Evolutionary conservation across 805 yeast genomes (phyloP).

Genomic region (Kurtzmaniella cleridarum): DNA sequence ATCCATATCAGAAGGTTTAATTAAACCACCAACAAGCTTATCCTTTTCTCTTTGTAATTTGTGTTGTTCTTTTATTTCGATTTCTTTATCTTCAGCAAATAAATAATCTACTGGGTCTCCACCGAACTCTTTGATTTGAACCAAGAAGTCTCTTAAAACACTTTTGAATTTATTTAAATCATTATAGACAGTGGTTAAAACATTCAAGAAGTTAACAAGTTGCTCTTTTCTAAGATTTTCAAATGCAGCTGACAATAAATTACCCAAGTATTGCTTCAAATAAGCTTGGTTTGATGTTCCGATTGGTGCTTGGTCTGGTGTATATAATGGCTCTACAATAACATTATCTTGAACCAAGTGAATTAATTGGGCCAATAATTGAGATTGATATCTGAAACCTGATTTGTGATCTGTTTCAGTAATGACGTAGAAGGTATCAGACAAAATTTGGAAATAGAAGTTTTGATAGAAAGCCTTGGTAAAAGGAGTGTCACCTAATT

Average conservation of each 20-base stretch:
- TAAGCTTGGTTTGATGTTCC: conserved; percentile 81
- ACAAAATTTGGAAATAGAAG: conserved; percentile 81
- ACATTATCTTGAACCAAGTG: conserved; percentile 74
- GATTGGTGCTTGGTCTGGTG: conserved; percentile 72
- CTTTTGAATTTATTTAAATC: conserved; percentile 76
- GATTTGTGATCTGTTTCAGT: conserved; percentile 98
- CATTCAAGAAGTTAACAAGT: conserved; percentile 73
- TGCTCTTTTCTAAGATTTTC: conserved; percentile 85
- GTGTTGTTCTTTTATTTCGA: conserved; percentile 63
- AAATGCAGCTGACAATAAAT: conserved; percentile 82
- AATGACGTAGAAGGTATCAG: conserved; percentile 88
- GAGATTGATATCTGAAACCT: conserved; percentile 85
- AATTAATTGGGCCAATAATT: conserved; percentile 75
- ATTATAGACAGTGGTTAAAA: conserved; percentile 65
- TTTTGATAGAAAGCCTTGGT: conserved; percentile 83
- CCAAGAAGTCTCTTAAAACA: conserved; percentile 88
- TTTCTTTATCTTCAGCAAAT: conserved; percentile 89
- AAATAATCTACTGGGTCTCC: conserved; percentile 94
- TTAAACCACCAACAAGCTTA: conserved; percentile 82
- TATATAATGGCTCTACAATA: conserved; percentile 73
- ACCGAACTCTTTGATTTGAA: conserved; percentile 92
- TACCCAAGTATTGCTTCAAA: conserved; percentile 74
- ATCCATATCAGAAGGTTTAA: conserved; percentile 92
- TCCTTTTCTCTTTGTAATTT: conserved; percentile 75
- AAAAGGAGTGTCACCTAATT: conserved; percentile 63